Evolutionary conservation across 2,329 filamentous ascomycete genomes (phyloP).

Genomic region (Corinectria fuckeliana): DNA sequence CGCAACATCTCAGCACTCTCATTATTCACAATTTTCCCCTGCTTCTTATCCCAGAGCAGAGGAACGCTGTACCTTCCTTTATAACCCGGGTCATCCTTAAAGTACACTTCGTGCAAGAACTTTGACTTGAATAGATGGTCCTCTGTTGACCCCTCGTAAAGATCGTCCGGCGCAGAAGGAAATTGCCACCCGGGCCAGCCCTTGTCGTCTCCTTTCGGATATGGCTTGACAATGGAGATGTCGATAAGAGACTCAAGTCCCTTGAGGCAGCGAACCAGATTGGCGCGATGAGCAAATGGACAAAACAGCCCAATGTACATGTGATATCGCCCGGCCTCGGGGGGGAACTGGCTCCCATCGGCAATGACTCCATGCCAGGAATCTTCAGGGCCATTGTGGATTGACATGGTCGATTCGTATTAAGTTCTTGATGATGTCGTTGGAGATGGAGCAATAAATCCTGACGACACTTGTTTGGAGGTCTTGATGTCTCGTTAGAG

Average conservation of each 20-base stretch:
- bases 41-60: slow-evolving; percentile 72
- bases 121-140: slow-evolving; percentile 71
- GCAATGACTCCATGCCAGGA: slow-evolving; percentile 36
- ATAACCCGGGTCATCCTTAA: slow-evolving; percentile 70
- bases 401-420: slow-evolving; percentile 10
- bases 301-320: slow-evolving; percentile 67
- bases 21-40: slow-evolving; percentile 77
- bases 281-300: slow-evolving; percentile 73
- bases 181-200: slow-evolving; percentile 71
- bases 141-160: slow-evolving; percentile 65
- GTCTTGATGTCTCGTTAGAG: neutral
- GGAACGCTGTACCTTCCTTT: slow-evolving; percentile 76
- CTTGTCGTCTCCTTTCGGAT: slow-evolving; percentile 68
- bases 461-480: neutral
- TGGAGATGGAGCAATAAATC: neutral
- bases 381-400: slow-evolving; percentile 30
- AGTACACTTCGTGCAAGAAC: slow-evolving; percentile 74
- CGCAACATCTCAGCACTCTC: slow-evolving; percentile 84
- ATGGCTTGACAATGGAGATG: slow-evolving; percentile 67
- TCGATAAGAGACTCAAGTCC: slow-evolving; percentile 73
- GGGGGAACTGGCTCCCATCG: slow-evolving; percentile 53
- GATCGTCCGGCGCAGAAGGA: slow-evolving; percentile 52
- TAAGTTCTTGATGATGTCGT: neutral
- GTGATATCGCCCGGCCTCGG: slow-evolving; percentile 65
- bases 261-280: slow-evolving; percentile 75